Evolutionary conservation across 78 protist genomes (phyloP), one percentile per base, ranked within the genome.

Genomic region (Acrasis kona): DNA sequence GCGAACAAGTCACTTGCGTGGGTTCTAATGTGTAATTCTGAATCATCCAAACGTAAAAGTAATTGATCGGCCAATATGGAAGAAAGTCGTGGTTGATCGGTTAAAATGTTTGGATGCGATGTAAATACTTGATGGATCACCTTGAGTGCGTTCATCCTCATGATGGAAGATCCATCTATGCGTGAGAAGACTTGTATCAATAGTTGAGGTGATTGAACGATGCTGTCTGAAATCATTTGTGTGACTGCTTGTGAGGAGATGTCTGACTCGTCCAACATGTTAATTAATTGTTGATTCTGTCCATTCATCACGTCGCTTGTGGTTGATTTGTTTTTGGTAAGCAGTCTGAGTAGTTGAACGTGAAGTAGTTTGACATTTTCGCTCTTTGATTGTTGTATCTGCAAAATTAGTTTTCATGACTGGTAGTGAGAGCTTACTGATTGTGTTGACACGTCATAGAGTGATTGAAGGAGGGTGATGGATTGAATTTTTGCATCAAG

Each of bases 261-360:
- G 19, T 50, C 61, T 50, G 19, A n/a, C 19, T 19, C 19, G 39
- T 84, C 89, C 5, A 70, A 8, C 32, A 84, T n/a, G 19, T 50
- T 50, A 19, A 50, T n/a, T 19, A 50, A 50, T n/a, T 50, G 19
- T 50, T 50, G 34, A 50, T n/a, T 19, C 19, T n/a, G 19, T 50
- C 19, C 61, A 50, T 19, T 19, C 61, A 50, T 50, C n/a, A n/a
- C n/a, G n/a, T n/a, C n/a, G n/a, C n/a, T n/a, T n/a, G n/a, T n/a
- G n/a, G n/a, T n/a, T n/a, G n/a, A n/a, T n/a, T n/a, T n/a, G n/a
- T n/a, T n/a, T n/a, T n/a, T n/a, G n/a, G n/a, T n/a, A n/a, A n/a
- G n/a, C n/a, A n/a, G n/a, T n/a, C n/a, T n/a, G n/a, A n/a, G n/a
- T n/a, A n/a, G n/a, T n/a, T n/a, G n/a, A n/a, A n/a, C n/a, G n/a